Conservation (phyloP, 495 filamentous ascomycete species). For the Pyronema omphalodes region DNA sequence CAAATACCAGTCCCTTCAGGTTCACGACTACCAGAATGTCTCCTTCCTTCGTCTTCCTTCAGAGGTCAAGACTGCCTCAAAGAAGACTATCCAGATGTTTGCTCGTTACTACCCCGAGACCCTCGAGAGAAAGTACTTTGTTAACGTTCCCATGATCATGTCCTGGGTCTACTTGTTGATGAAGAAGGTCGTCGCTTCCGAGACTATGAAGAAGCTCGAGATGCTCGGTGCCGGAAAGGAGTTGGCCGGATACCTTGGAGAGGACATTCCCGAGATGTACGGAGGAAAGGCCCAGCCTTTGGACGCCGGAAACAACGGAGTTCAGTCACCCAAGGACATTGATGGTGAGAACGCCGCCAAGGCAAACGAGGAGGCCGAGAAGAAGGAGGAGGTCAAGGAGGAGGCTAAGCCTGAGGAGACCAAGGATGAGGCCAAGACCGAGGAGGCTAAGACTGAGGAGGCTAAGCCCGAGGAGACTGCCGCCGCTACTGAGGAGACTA, state of each 20-base stretch:
- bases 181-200: slow-evolving; percentile 58
- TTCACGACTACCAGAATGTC: slow-evolving; percentile 76
- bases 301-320: not conserved
- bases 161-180: slow-evolving; percentile 65
- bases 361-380: not conserved
- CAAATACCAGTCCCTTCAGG: slow-evolving; percentile 71
- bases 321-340: not conserved
- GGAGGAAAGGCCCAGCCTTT: slow-evolving; percentile 1
- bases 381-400: not conserved
- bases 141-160: slow-evolving; percentile 77
- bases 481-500: not conserved
- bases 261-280: slow-evolving; percentile 3
- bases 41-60: slow-evolving; percentile 61
- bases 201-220: slow-evolving; percentile 52
- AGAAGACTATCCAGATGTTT: slow-evolving; percentile 63
- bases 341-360: not conserved
- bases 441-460: not conserved
- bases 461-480: not conserved
- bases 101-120: slow-evolving; percentile 69
- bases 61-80: slow-evolving; percentile 47
- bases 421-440: not conserved
- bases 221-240: slow-evolving; percentile 2
- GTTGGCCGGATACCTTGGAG: not conserved
- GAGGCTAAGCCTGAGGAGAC: not conserved
- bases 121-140: slow-evolving; percentile 75